Evolutionary conservation across 179 eudicot genomes (phyloP).

Genomic region (Corrigiola litoralis): DNA sequence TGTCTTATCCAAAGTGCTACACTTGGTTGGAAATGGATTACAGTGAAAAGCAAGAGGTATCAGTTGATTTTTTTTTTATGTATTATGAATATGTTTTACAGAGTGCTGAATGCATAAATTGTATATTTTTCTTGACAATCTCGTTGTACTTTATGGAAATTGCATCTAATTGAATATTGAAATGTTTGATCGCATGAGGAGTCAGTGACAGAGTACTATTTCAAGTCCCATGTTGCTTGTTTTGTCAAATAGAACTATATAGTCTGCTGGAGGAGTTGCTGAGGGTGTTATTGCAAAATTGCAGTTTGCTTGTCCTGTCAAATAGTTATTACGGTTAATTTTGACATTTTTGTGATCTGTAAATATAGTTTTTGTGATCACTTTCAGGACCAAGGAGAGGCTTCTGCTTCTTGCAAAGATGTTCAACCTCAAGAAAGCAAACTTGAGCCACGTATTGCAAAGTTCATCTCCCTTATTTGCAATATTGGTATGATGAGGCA

Average conservation of each 20-base stretch:
- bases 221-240: no score
- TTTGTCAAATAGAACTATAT: no score
- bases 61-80: slow-evolving; percentile 25
- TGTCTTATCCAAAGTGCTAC: slow-evolving; percentile 61
- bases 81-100: not conserved
- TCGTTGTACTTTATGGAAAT: not conserved
- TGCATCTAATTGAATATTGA: not conserved
- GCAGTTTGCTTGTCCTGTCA: not conserved
- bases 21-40: slow-evolving; percentile 99
- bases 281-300: not conserved
- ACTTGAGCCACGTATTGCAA: slow-evolving; percentile 73
- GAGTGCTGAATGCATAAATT: not conserved
- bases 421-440: slow-evolving; percentile 62
- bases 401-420: slow-evolving; percentile 25
- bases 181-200: not conserved
- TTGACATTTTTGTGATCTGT: not conserved
- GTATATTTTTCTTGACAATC: not conserved
- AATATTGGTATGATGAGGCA: slow-evolving; percentile 95
- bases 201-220: not conserved
- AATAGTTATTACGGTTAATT: not conserved
- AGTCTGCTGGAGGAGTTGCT: no score
- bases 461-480: slow-evolving; percentile 88
- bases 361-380: not conserved
- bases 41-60: slow-evolving; percentile 48
- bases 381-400: slow-evolving; percentile 49